Evolutionary conservation across 495 filamentous ascomycete genomes (phyloP), one percentile per base, ranked within the genome.

Genomic region (Tuber microsphaerosporum): DNA sequence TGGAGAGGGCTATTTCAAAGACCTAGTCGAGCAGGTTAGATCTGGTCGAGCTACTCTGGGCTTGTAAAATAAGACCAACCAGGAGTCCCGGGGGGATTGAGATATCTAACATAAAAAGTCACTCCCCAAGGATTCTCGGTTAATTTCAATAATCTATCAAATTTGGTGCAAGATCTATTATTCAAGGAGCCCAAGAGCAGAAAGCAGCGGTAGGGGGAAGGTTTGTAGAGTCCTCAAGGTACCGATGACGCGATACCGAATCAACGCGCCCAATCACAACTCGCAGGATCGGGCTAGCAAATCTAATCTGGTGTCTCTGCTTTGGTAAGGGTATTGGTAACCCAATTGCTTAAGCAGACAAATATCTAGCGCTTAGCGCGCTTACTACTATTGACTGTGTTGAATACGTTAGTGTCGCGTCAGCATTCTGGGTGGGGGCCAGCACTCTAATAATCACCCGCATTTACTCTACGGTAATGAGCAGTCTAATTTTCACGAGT

Each of bases 1-100:
- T 46, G 79, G 79, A 19, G 69, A 44, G 69, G 71, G 71, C 41
- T 79, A 71, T 72, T 61, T 73, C 70, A 26, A 17, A 43, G 43
- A 61, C 39, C 45, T 77, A 37, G 76, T 75, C 5, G 76, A 77
- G 14, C 73, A 72, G 22, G 73, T 56, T 19, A 75, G 26, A 10
- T 56, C 19, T 34, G 72, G 75, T 65, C 26, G 56, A 26, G 31
- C 14, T 10, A 12, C 16, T 65, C 26, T 65, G 26, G 26, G 56
- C 16, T 65, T 65, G 56, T 65, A 65, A 34, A 34, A 26, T 65
- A 65, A 65, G 56, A 12, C 26, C 12, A 65, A 17, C 34, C 56
- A 65, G 10, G 26, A 19, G 14, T 7, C 6, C 17, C 7, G 1
- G 56, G 26, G 56, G 31, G 26, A 31, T 65, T 34, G 26, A 7